These are phyloP conservation scores for Citrullus mucosospermus DNA, from an alignment of 306 rosid species.

Conservation along the genomic window DNA sequence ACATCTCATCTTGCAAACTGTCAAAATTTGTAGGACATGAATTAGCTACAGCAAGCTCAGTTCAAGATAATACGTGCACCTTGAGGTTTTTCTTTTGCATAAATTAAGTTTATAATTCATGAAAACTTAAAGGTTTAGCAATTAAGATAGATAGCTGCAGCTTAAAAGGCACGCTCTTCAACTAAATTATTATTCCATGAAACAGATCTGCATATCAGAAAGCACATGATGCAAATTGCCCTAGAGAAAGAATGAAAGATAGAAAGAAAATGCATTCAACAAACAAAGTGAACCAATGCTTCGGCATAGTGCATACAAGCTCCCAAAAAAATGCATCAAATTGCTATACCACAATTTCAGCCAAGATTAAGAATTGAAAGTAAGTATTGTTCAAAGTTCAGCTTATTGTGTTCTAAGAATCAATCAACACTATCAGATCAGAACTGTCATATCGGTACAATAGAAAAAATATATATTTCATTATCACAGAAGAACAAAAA, in stretches of 20 bases:
- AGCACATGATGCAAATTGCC: not conserved
- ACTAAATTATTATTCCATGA: not conserved
- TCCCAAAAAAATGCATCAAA: not conserved
- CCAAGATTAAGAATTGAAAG: not conserved
- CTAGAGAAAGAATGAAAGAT: not conserved
- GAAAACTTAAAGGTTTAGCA: not conserved
- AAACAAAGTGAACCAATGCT: not conserved
- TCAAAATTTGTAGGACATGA: conserved; percentile 20
- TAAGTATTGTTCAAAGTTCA: not conserved
- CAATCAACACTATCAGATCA: not conserved
- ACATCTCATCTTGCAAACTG: conserved; percentile 99
- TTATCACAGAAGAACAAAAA: not conserved
- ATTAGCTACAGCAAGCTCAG: conserved; percentile 6
- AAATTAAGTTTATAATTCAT: not conserved
- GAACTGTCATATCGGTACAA: not conserved
- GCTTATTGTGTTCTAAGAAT: not conserved
- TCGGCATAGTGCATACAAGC: not conserved
- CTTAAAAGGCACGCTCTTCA: not conserved
- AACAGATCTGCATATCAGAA: not conserved
- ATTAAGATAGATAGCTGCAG: not conserved
- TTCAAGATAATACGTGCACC: not conserved
- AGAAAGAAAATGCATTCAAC: not conserved
- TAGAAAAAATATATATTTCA: not conserved
- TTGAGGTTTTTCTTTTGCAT: not conserved
- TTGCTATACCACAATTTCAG: not conserved